Evolutionary conservation across 441 rosid species (phyloP).

Genomic region (Pelargonium myrrhifolium): DNA sequence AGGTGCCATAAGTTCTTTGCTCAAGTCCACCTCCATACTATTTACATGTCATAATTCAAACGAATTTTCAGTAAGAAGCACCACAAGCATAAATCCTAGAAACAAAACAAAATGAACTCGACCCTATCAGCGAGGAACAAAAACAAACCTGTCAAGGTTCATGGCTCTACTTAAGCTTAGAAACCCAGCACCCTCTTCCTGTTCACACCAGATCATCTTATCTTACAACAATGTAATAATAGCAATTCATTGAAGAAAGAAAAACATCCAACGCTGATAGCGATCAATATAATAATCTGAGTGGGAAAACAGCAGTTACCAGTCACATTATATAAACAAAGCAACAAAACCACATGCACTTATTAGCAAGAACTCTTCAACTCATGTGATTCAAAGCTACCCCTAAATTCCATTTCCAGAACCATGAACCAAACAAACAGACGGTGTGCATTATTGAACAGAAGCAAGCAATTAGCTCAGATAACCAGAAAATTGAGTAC

Average conservation of each 20-base stretch:
- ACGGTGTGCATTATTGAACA: not conserved
- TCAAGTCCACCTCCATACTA: constrained; percentile 76
- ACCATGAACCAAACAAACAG: too few relatives aligned
- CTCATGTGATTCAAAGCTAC: not conserved
- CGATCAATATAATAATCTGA: not conserved
- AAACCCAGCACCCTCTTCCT: constrained; percentile 74
- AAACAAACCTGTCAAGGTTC: constrained; percentile 69
- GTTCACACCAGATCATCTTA: constrained; percentile 20
- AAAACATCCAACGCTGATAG: not conserved
- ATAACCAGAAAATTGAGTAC: not conserved
- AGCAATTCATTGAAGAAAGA: not conserved
- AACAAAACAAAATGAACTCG: constrained; percentile 6
- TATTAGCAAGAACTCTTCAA: not conserved
- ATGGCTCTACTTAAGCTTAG: constrained; percentile 72
- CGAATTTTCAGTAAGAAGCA: not conserved
- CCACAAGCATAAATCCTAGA: not conserved
- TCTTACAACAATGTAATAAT: not conserved
- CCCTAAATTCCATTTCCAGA: too few relatives aligned
- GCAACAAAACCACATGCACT: not conserved
- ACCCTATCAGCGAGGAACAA: not conserved
- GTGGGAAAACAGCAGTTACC: not conserved
- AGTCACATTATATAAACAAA: not conserved
- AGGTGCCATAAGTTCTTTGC: constrained; percentile 52
- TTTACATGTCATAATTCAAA: constrained; percentile 13
- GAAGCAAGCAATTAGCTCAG: not conserved